These are phyloP conservation scores for Mortierella sp. DNA, from an alignment of 371 early-diverging fungal genomes.

Conservation along the genomic window DNA sequence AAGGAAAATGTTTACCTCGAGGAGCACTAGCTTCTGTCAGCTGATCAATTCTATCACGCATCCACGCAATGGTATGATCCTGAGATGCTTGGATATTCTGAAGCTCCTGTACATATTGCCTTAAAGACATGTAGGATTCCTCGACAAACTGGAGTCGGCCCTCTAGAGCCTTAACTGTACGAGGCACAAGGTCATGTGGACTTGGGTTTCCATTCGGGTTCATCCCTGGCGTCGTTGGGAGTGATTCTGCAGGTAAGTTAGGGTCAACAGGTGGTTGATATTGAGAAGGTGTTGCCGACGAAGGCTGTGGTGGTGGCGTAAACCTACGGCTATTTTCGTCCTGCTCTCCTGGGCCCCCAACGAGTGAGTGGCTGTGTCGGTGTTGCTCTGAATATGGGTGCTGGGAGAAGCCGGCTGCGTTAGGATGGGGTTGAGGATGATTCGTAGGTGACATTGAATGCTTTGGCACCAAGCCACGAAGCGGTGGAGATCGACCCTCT, in stretches of 20 bases:
- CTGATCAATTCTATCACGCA: conserved; percentile 50
- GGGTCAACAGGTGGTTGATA: conserved; percentile 9
- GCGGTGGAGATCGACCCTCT: conserved; percentile 1
- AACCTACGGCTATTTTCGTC: conserved; percentile 26
- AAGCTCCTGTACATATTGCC: conserved; percentile 43
- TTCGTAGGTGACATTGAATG: conserved; percentile 41
- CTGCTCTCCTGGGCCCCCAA: conserved; percentile 10
- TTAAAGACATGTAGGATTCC: conserved; percentile 46
- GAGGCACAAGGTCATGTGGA: conserved; percentile 29
- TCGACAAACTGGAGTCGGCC: conserved; percentile 39
- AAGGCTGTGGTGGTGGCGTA: conserved; percentile 10
- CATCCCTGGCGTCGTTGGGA: conserved; percentile 8
- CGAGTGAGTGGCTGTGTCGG: conserved; percentile 5
- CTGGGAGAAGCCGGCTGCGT: conserved; percentile 10
- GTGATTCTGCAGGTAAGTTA: conserved; percentile 3
- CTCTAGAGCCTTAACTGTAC: conserved; percentile 33
- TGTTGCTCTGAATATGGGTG: conserved; percentile 24
- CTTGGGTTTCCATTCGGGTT: conserved; percentile 11
- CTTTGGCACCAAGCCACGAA: conserved; percentile 27
- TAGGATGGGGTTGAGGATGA: conserved; percentile 16
- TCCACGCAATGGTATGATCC: conserved; percentile 49
- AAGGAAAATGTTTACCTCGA: conserved; percentile 19
- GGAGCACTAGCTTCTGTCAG: conserved; percentile 25
- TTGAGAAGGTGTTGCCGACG: background rate
- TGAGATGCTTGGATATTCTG: conserved; percentile 37